Percentiles rank a stretch among this genome's conserved stretches.
Conservation (phyloP, 805 yeast species). For the Phaffomyces opuntiae region DNA sequence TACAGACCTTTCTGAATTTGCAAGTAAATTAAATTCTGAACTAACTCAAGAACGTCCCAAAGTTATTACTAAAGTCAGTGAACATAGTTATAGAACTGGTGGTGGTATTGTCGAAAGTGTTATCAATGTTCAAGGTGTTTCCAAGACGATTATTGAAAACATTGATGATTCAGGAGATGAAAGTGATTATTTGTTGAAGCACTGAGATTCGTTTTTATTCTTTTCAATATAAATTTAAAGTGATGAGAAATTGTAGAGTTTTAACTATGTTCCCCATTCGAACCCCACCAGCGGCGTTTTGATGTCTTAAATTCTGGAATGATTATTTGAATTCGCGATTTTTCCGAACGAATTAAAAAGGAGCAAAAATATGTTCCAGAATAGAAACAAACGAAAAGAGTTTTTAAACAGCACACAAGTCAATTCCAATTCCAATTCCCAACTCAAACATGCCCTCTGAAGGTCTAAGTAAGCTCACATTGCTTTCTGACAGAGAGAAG, state of each 20-base stretch:
- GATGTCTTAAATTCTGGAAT: not conserved
- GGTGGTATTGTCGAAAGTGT: constrained; percentile 73
- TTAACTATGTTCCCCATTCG: no score
- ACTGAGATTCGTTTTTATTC: not conserved
- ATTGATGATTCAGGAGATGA: constrained; percentile 28
- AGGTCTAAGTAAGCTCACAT: constrained; percentile 4
- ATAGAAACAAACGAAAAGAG: not conserved
- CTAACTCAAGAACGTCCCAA: not conserved
- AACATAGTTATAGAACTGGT: constrained; percentile 22
- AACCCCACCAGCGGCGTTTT: no score
- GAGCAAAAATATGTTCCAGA: constrained; percentile 4
- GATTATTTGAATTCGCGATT: constrained; percentile 1
- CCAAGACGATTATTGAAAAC: constrained; percentile 78
- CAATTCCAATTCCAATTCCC: not conserved
- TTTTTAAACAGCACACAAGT: not conserved
- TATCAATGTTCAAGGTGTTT: constrained; percentile 76
- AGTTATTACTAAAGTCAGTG: constrained; percentile 1
- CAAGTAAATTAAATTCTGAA: constrained; percentile 1
- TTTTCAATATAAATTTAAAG: not conserved
- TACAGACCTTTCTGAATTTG: constrained; percentile 14
- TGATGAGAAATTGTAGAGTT: no score
- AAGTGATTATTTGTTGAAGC: not conserved
- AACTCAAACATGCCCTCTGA: constrained; percentile 1
- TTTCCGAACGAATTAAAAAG: constrained; percentile 9
- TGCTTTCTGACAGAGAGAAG: constrained; percentile 1